Evolutionary conservation across 2,329 filamentous ascomycete species (phyloP).

Genomic region (Pyrenophora teres): DNA sequence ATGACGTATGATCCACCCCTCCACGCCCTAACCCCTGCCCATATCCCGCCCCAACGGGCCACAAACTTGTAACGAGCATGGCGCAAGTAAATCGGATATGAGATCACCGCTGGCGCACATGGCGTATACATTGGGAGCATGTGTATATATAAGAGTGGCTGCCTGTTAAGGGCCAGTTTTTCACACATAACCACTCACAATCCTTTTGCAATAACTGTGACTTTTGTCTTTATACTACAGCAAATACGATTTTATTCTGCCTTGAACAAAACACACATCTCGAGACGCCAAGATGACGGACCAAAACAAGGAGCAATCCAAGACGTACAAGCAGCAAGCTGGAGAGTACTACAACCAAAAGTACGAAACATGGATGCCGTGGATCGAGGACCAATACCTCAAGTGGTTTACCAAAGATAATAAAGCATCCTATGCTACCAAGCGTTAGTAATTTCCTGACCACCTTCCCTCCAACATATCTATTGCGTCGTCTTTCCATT

Average conservation of each 20-base stretch:
- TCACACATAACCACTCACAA: neutral
- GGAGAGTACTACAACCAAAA: constrained; percentile 68
- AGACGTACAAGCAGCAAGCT: constrained; percentile 40
- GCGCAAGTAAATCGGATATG: constrained; percentile 14
- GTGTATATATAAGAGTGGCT: constrained; percentile 9
- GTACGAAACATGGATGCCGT: constrained; percentile 77
- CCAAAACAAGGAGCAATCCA: constrained; percentile 10
- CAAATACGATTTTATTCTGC: too few relatives aligned
- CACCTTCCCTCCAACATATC: neutral
- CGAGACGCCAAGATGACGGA: constrained; percentile 5
- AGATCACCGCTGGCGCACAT: constrained; percentile 24
- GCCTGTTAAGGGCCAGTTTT: neutral
- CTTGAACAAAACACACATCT: neutral
- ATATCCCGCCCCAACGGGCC: constrained; percentile 11
- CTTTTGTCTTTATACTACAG: too few relatives aligned
- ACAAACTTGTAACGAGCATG: constrained; percentile 16
- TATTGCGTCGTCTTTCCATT: neutral
- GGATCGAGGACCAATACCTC: constrained; percentile 75
- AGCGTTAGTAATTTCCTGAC: constrained; percentile 56
- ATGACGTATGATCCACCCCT: constrained; percentile 22
- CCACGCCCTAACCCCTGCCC: constrained; percentile 16
- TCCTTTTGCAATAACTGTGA: too few relatives aligned
- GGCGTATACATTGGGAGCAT: constrained; percentile 9
- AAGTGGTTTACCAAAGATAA: constrained; percentile 77
- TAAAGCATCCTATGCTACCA: constrained; percentile 73